A percentile compares a stretch with the other conserved stretches of the same genome.
phyloP scores from a whole-genome alignment of 352 stramenopile genomes.

The Blastocystis sp. region DNA sequence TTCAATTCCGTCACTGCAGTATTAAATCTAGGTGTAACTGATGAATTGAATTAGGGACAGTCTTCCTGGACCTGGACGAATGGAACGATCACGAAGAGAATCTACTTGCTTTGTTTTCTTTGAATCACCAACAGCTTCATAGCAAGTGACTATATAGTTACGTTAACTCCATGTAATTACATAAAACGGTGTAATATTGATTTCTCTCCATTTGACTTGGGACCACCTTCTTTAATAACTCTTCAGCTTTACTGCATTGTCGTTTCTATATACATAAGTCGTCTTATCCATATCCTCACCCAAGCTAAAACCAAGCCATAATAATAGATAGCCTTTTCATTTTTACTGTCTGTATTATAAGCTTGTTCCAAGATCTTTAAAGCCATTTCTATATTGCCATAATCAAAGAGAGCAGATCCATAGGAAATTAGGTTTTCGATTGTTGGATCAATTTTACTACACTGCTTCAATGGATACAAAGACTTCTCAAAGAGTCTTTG shows the following conservation, averaged over 20 bases:
- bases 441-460: slow-evolving; percentile 4
- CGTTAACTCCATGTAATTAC: background rate
- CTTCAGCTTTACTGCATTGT: background rate
- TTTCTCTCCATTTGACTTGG: background rate
- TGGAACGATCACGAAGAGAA: background rate
- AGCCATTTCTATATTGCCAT: slow-evolving; percentile 14
- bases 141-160: slow-evolving; percentile 19
- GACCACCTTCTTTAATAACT: background rate
- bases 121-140: background rate
- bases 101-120: background rate
- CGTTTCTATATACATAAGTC: background rate
- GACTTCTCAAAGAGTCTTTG: slow-evolving; percentile 22
- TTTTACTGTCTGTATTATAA: background rate
- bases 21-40: slow-evolving; percentile 1
- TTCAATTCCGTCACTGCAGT: slow-evolving; percentile 17
- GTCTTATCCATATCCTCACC: background rate
- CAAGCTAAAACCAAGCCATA: slow-evolving; percentile 26
- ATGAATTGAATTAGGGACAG: background rate
- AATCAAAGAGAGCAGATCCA: slow-evolving; percentile 38
- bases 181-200: slow-evolving; percentile 31
- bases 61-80: background rate
- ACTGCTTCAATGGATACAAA: slow-evolving; percentile 18
- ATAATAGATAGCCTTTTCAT: slow-evolving; percentile 41
- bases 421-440: slow-evolving; percentile 8
- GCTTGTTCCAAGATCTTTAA: background rate